These are phyloP conservation scores for Amanita thiersii DNA, from an alignment of 768 basidiomycete genomes.

Conservation along the genomic window DNA sequence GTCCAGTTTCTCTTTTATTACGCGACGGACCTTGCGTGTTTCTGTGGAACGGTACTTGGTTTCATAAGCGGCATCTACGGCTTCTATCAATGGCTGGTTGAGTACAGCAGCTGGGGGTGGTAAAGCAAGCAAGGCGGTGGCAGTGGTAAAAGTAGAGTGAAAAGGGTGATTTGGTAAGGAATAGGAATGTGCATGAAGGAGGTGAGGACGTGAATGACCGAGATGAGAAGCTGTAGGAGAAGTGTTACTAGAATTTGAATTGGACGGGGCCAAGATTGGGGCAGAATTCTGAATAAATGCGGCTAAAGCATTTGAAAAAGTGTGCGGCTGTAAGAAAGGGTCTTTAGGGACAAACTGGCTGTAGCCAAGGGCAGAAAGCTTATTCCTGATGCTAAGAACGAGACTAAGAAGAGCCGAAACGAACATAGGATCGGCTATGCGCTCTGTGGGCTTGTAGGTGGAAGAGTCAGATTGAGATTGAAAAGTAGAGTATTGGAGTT, in stretches of 20 bases:
- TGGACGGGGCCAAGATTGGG: constrained; percentile 12
- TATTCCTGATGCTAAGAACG: constrained; percentile 61
- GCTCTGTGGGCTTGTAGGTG: constrained; percentile 52
- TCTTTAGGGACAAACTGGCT: constrained; percentile 52
- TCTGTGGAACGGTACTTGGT: constrained; percentile 37
- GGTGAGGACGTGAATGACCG: constrained; percentile 6
- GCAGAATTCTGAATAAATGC: constrained; percentile 22
- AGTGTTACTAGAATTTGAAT: constrained; percentile 14
- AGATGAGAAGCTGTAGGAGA: constrained; percentile 2
- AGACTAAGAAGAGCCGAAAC: constrained; percentile 66
- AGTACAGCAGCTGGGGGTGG: constrained; percentile 19
- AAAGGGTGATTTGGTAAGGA: constrained; percentile 9
- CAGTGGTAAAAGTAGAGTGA: constrained; percentile 6
- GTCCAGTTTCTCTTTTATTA: constrained; percentile 53
- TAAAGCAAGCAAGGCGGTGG: not conserved
- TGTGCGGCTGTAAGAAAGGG: constrained; percentile 65
- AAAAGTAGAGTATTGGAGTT: constrained; percentile 3
- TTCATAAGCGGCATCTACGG: constrained; percentile 41
- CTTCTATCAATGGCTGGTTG: constrained; percentile 36
- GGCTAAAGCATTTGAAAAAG: constrained; percentile 43
- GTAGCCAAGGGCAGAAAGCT: constrained; percentile 50
- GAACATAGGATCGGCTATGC: constrained; percentile 64
- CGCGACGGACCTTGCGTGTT: constrained; percentile 54
- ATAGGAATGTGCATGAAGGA: constrained; percentile 8
- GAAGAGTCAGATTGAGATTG: constrained; percentile 4